Conservation (phyloP, 768 basidiomycete species). For the Lyophyllum decastes region DNA sequence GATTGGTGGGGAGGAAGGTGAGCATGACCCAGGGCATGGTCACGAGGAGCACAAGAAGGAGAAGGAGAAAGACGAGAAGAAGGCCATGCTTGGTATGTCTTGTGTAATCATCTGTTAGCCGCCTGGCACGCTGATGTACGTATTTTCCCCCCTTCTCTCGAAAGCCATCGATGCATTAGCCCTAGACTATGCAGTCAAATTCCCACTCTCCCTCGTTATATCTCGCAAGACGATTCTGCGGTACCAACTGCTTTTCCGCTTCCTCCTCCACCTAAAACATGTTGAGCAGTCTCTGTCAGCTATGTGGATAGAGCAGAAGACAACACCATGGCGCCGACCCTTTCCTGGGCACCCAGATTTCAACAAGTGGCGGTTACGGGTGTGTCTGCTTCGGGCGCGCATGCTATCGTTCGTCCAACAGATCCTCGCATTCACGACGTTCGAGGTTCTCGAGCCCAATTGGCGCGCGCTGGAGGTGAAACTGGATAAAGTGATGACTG, state of each 20-base stretch:
- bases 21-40: constrained; percentile 41
- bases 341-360: constrained; percentile 65
- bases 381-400: constrained; percentile 82
- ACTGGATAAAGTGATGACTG: constrained; percentile 85
- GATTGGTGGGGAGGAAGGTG: constrained; percentile 61
- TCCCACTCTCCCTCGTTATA: constrained; percentile 95
- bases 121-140: neutral
- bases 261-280: constrained; percentile 92
- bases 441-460: constrained; percentile 94
- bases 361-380: constrained; percentile 82
- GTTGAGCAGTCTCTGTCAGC: constrained; percentile 85
- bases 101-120: neutral
- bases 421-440: constrained; percentile 89
- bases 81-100: constrained; percentile 66
- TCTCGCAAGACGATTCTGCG: constrained; percentile 94
- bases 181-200: constrained; percentile 93
- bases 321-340: constrained; percentile 71
- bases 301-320: constrained; percentile 97
- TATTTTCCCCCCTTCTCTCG: constrained; percentile 7
- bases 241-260: constrained; percentile 96
- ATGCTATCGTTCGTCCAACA: constrained; percentile 97
- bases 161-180: constrained; percentile 93
- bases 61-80: constrained; percentile 77
- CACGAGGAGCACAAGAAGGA: constrained; percentile 57
- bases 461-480: constrained; percentile 88